Percentiles rank a stretch among this genome's conserved stretches.
phyloP scores from a whole-genome alignment of 192 early-diverging fungal genomes.

The Backusella luteola region DNA sequence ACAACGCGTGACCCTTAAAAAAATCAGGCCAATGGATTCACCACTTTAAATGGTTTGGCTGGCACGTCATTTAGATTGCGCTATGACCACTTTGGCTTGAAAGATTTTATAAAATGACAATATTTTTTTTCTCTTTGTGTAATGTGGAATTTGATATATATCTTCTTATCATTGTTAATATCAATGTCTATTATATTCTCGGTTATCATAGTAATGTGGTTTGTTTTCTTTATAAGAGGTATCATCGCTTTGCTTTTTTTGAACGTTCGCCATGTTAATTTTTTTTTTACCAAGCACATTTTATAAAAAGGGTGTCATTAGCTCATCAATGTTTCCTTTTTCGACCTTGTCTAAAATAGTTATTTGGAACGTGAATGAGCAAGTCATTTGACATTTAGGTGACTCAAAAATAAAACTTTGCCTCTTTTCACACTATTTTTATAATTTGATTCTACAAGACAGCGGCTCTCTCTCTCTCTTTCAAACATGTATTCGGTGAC shows the following conservation, averaged over 20 bases:
- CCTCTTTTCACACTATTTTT: neutral
- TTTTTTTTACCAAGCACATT: neutral
- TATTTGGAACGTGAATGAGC: slow-evolving; percentile 4
- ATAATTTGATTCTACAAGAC: neutral
- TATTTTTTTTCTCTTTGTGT: slow-evolving; percentile 6
- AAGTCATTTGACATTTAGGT: slow-evolving; percentile 16
- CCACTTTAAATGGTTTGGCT: neutral
- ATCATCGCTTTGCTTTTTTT: neutral
- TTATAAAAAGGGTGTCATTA: slow-evolving; percentile 2
- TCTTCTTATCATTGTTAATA: neutral
- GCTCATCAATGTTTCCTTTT: slow-evolving; percentile 12
- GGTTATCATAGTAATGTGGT: neutral
- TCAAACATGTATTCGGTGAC: neutral
- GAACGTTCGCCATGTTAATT: neutral
- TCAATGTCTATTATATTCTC: neutral
- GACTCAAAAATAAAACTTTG: slow-evolving; percentile 6
- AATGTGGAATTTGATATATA: neutral
- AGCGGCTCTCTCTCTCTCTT: neutral
- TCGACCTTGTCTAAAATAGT: slow-evolving; percentile 1
- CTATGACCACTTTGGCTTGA: slow-evolving; percentile 13
- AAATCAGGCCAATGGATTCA: neutral
- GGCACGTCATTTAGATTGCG: slow-evolving; percentile 13
- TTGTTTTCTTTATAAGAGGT: neutral
- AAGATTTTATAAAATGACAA: slow-evolving; percentile 4
- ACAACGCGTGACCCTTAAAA: neutral